Evolutionary conservation across 768 basidiomycete species (phyloP).

Genomic region (Lentinula guzmanii): DNA sequence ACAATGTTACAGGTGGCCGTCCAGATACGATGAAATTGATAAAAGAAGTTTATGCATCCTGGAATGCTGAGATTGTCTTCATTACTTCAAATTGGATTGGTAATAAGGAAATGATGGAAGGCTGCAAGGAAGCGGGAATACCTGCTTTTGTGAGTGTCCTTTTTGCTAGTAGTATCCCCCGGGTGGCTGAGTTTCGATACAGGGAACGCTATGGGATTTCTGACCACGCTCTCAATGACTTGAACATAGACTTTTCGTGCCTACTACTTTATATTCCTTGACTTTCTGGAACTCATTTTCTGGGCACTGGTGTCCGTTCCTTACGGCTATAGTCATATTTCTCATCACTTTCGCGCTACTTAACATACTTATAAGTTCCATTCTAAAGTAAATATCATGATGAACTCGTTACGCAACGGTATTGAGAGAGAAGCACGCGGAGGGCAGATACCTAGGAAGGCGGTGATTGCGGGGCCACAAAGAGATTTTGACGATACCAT

Average conservation of each 20-base stretch:
- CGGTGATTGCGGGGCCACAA: slow-evolving; percentile 32
- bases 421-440: neutral
- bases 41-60: slow-evolving; percentile 65
- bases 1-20: slow-evolving; percentile 41
- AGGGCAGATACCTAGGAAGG: neutral
- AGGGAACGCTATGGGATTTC: slow-evolving; percentile 76
- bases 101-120: slow-evolving; percentile 79
- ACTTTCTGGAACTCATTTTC: neutral
- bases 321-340: neutral
- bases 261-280: neutral
- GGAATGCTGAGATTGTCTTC: slow-evolving; percentile 79
- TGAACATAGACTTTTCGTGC: neutral
- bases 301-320: neutral
- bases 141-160: slow-evolving; percentile 49
- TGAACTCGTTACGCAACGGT: neutral
- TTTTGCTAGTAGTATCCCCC: neutral
- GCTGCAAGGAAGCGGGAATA: slow-evolving; percentile 65
- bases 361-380: neutral
- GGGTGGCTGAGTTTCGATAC: neutral
- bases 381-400: neutral
- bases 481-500: slow-evolving; percentile 77
- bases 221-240: slow-evolving; percentile 14
- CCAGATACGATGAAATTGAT: slow-evolving; percentile 78
- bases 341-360: neutral
- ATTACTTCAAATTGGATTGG: slow-evolving; percentile 78